Evolutionary conservation across 2,329 filamentous ascomycete species (phyloP), one percentile per base, ranked within the genome.

Genomic region (Trichophyton simii): DNA sequence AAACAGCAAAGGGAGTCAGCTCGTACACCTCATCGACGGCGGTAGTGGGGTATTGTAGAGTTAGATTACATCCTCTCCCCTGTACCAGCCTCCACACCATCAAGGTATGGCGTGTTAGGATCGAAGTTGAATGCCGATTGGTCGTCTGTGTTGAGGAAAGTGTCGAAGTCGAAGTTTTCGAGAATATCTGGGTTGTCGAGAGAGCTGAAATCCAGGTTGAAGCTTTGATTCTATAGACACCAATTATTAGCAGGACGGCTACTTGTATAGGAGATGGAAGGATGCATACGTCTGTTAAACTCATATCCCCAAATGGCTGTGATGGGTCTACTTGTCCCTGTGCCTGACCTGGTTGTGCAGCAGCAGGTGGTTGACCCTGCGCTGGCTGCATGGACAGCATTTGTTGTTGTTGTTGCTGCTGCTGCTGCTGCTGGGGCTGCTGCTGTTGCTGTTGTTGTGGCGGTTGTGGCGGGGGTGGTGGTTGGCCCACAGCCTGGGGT

Each of bases 91-190:
- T 76, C 75, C 65, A 77, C 75, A 66, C 74, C 73, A 64, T 77
- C 76, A 11, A 57, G 67, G 63, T 75, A 76, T 50, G 69, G 62
- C 61, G 75, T 70, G 64, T 66, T 76, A 22, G 74, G 72, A 48
- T 76, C 74, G 62, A 78, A 78, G 28, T 72, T 72, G 66, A 78
- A 78, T 22, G 71, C 71, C 41, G 70, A 68, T n/a, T 69, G 68
- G 60, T 75, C 75, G 65, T 81, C 81, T 44, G 80, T 82, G 67
- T 85, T 83, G 59, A 87, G 75, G 75, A 86, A 87, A 15, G 80
- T 83, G 68, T 86, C 84, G 70, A 87, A 87, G 71, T 87, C 83
- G 70, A 87, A 86, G 66, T 76, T 78, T 68, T 79, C 77, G 52
- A 80, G 69, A 36, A 79, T 72, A 67, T 80, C 76, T 41, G 72